Percentiles rank a stretch among this genome's conserved stretches.
Conservation (phyloP, 2,329 filamentous ascomycete genomes). For the Penicillium polonicum region DNA sequence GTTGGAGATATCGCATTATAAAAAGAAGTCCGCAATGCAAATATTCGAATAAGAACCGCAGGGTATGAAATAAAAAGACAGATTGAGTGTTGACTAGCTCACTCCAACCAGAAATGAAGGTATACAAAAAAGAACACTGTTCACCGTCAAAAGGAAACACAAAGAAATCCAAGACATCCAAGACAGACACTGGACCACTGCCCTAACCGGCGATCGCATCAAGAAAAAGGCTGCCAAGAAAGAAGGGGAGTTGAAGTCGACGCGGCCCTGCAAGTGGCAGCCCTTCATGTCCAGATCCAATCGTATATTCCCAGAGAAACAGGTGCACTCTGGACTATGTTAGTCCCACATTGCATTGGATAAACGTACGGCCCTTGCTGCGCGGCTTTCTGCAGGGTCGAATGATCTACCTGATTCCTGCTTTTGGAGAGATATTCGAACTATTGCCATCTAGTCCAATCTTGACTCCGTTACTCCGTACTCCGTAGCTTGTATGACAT, state of each 20-base stretch:
- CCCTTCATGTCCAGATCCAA: neutral
- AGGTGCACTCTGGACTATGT: neutral
- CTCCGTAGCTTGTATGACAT: neutral
- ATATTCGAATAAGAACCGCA: neutral
- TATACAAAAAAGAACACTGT: neutral
- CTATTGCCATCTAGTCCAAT: neutral
- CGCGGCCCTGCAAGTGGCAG: constrained; percentile 2
- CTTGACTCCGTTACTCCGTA: neutral
- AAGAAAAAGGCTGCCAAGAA: constrained; percentile 8
- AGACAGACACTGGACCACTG: neutral
- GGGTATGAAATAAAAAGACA: neutral
- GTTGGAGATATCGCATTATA: constrained; percentile 5
- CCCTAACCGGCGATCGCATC: neutral
- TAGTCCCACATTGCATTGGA: neutral
- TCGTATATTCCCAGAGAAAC: neutral
- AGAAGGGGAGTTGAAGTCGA: constrained; percentile 3
- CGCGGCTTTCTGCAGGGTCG: constrained; percentile 4
- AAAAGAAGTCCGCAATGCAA: neutral
- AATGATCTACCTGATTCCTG: neutral
- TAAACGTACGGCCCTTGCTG: constrained; percentile 1
- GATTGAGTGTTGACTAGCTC: neutral
- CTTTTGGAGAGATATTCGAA: neutral
- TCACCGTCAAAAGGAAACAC: neutral
- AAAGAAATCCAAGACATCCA: neutral
- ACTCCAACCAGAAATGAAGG: neutral